phyloP scores from a whole-genome alignment of 768 basidiomycete species.

The Agaricus sinodeliciosus region DNA sequence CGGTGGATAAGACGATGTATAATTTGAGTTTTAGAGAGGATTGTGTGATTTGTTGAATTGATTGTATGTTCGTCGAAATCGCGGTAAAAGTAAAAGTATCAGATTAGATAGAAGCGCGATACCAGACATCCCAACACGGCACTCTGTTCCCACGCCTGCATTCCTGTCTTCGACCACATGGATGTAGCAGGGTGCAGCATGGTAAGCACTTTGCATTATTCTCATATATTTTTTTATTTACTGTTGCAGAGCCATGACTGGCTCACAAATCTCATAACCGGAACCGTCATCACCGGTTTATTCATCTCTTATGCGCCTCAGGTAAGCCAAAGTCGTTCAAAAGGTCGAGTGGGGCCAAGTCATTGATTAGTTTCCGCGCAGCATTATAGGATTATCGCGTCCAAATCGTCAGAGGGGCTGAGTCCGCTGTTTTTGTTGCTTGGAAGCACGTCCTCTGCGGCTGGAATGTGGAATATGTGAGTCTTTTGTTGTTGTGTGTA shows the following conservation, averaged over 20 bases:
- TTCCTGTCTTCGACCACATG: neutral
- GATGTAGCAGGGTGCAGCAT: neutral
- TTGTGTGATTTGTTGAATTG: slow-evolving; percentile 51
- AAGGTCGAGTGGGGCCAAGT: neutral
- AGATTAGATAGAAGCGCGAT: no score
- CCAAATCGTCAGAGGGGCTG: slow-evolving; percentile 80
- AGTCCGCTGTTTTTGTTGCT: slow-evolving; percentile 89
- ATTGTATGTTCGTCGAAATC: no score
- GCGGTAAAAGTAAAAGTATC: no score
- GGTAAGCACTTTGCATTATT: neutral
- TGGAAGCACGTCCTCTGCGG: slow-evolving; percentile 78
- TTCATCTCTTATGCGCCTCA: slow-evolving; percentile 83
- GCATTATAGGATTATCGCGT: slow-evolving; percentile 76
- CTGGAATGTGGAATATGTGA: slow-evolving; percentile 81
- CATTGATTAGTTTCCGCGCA: slow-evolving; percentile 19
- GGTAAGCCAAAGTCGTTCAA: slow-evolving; percentile 26
- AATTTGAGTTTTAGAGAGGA: slow-evolving; percentile 92
- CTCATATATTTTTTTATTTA: slow-evolving; percentile 18
- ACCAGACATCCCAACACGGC: no score
- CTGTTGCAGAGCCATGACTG: slow-evolving; percentile 54
- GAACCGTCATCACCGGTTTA: slow-evolving; percentile 63
- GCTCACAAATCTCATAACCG: slow-evolving; percentile 58
- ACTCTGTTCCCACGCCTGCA: no score
- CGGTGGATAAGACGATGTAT: slow-evolving; percentile 93
- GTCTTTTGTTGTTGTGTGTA: slow-evolving; percentile 16